Evolutionary conservation across 352 stramenopile genomes (phyloP).

Genomic region (Pythium utonaiense): DNA sequence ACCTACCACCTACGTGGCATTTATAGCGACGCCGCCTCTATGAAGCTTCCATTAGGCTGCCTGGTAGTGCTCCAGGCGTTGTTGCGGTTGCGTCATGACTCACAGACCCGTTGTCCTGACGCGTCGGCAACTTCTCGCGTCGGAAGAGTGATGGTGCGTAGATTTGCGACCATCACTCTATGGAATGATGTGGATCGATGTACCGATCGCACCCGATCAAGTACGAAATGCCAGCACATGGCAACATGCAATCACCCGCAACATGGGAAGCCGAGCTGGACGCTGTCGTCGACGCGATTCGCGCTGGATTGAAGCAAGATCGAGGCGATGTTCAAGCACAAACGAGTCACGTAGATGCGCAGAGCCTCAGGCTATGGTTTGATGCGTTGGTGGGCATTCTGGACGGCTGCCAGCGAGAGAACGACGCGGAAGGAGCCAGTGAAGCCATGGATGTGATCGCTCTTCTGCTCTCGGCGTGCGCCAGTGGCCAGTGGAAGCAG

Average conservation of each 20-base stretch:
- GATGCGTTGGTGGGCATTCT: conserved; percentile 3
- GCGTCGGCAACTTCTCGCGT: conserved; percentile 10
- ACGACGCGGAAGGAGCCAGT: conserved; percentile 5
- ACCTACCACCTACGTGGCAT: no score
- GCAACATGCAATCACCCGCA: not conserved
- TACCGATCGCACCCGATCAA: not conserved
- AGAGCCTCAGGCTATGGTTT: not conserved
- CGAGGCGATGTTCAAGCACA: not conserved
- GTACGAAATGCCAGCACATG: conserved; percentile 2
- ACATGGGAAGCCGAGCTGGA: conserved; percentile 11
- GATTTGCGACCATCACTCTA: conserved; percentile 14
- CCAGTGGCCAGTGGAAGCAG: conserved; percentile 2
- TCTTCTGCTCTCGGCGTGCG: conserved; percentile 6
- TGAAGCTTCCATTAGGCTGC: no score
- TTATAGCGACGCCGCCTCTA: no score
- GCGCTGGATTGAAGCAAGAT: not conserved
- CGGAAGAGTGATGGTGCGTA: conserved; percentile 18
- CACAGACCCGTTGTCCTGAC: no score
- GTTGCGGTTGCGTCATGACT: no score
- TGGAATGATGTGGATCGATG: conserved; percentile 2
- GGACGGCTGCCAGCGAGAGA: not conserved
- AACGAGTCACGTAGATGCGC: not conserved
- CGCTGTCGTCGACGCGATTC: conserved; percentile 8
- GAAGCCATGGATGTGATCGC: conserved; percentile 16
- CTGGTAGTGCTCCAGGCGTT: no score